Evolutionary conservation across 2,329 filamentous ascomycete genomes (phyloP).

Genomic region (Colletotrichum tanaceti): DNA sequence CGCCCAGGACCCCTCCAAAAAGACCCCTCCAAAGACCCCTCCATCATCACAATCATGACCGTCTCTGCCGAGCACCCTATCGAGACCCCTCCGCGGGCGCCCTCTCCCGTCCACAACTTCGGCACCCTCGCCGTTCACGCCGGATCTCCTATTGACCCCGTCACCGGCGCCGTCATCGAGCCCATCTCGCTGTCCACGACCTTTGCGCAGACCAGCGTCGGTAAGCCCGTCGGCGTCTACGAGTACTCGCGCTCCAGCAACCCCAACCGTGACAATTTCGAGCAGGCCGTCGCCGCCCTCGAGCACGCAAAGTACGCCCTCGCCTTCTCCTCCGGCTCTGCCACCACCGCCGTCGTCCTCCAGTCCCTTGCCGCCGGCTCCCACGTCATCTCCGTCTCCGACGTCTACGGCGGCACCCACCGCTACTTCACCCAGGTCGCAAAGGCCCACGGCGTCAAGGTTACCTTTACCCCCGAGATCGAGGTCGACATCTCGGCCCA

Average conservation of each 20-base stretch:
- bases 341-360: constrained; percentile 91
- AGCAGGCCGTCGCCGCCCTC: constrained; percentile 88
- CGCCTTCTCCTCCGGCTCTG: constrained; percentile 93
- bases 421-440: constrained; percentile 99
- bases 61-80: constrained; percentile 49
- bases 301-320: constrained; percentile 94
- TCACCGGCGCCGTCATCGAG: constrained; percentile 95
- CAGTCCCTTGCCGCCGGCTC: constrained; percentile 91
- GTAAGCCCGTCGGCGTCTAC: constrained; percentile 86
- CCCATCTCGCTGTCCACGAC: constrained; percentile 96
- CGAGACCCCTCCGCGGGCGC: constrained; percentile 43
- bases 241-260: constrained; percentile 96
- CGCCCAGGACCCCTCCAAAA: constrained; percentile 1
- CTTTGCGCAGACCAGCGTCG: constrained; percentile 90
- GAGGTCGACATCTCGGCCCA: constrained; percentile 87
- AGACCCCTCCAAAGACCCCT: constrained; percentile 6
- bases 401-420: constrained; percentile 98
- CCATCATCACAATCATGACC: constrained; percentile 45
- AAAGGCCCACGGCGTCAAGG: constrained; percentile 90
- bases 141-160: constrained; percentile 88
- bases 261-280: constrained; percentile 95
- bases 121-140: constrained; percentile 96
- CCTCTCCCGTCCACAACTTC: constrained; percentile 82
- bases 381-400: constrained; percentile 95
- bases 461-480: constrained; percentile 94